phyloP scores from a whole-genome alignment of 345 rosid genomes.

The Sonneratia alba region DNA sequence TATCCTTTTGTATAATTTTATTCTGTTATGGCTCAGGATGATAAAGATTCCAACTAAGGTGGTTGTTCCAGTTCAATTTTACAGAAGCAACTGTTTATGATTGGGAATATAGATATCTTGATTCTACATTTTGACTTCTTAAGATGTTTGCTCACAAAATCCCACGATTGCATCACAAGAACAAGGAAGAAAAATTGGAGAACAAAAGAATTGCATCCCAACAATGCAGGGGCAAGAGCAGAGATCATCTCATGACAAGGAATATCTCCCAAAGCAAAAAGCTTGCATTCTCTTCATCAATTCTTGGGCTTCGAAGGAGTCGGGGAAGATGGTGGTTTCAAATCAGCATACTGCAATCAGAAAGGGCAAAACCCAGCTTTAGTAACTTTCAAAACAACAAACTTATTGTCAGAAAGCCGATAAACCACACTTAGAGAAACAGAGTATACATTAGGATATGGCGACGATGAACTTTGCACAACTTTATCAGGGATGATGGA shows the following conservation, averaged over 20 bases:
- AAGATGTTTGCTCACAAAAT: not conserved
- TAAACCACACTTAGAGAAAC: conserved; percentile 10
- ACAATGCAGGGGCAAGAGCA: not conserved
- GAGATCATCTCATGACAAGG: not conserved
- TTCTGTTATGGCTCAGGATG: too few species aligned
- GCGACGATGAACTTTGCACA: conserved; percentile 25
- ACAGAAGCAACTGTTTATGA: not conserved
- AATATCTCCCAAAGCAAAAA: not conserved
- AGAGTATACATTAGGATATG: conserved; percentile 32
- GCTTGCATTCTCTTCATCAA: not conserved
- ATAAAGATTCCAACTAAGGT: not conserved
- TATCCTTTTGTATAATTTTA: too few species aligned
- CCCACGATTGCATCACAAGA: not conserved
- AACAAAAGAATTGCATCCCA: not conserved
- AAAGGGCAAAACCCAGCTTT: not conserved
- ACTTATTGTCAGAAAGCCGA: not conserved
- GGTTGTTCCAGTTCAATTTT: not conserved
- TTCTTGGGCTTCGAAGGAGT: conserved; percentile 34
- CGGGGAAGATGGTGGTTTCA: conserved; percentile 55
- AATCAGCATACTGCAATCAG: conserved; percentile 35
- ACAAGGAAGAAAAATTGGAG: not conserved
- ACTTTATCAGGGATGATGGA: conserved; percentile 19
- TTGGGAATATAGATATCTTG: not conserved
- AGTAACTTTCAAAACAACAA: not conserved
- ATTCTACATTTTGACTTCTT: not conserved